A percentile compares a stretch with the other conserved stretches of the same genome.
Conservation (phyloP, 495 filamentous ascomycete species). For the Gamarada debralockiae region DNA sequence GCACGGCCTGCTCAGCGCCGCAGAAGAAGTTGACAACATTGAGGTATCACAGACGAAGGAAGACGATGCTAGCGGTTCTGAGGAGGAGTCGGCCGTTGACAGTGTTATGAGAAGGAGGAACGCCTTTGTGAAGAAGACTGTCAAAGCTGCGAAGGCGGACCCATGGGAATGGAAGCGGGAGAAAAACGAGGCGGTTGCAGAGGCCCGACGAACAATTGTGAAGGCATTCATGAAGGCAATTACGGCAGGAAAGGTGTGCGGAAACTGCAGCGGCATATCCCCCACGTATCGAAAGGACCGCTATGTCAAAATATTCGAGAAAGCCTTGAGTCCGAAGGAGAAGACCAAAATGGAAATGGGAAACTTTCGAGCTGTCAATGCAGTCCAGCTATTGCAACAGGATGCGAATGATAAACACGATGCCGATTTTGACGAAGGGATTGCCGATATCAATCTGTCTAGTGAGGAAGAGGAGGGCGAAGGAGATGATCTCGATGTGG, state of each 20-base stretch:
- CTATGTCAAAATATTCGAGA: conserved; percentile 90
- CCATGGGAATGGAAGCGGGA: conserved; percentile 35
- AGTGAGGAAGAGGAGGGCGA: conserved; percentile 42
- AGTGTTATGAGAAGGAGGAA: conserved; percentile 62
- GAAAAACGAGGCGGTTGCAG: conserved; percentile 78
- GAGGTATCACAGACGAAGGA: conserved; percentile 33
- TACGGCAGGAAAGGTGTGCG: conserved; percentile 59
- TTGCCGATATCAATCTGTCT: conserved; percentile 59
- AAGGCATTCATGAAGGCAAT: conserved; percentile 78
- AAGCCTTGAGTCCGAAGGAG: conserved; percentile 65
- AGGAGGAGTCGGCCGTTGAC: conserved; percentile 38
- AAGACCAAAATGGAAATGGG: conserved; percentile 67
- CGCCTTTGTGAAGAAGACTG: conserved; percentile 63
- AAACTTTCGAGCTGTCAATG: conserved; percentile 64
- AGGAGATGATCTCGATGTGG: conserved; percentile 45
- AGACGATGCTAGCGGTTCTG: conserved; percentile 22
- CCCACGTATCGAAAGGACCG: conserved; percentile 81
- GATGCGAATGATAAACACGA: conserved; percentile 25
- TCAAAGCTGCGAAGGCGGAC: conserved; percentile 35
- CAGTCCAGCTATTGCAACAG: conserved; percentile 32
- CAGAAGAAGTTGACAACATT: conserved; percentile 61
- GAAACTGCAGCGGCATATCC: conserved; percentile 67
- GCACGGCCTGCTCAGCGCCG: conserved; percentile 74
- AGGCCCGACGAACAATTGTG: conserved; percentile 68
- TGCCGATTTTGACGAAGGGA: conserved; percentile 53